Percentiles rank a stretch among this genome's conserved stretches.
These are phyloP conservation scores for Sesbania bispinosa DNA, from an alignment of 306 rosid genomes.

Conservation along the genomic window DNA sequence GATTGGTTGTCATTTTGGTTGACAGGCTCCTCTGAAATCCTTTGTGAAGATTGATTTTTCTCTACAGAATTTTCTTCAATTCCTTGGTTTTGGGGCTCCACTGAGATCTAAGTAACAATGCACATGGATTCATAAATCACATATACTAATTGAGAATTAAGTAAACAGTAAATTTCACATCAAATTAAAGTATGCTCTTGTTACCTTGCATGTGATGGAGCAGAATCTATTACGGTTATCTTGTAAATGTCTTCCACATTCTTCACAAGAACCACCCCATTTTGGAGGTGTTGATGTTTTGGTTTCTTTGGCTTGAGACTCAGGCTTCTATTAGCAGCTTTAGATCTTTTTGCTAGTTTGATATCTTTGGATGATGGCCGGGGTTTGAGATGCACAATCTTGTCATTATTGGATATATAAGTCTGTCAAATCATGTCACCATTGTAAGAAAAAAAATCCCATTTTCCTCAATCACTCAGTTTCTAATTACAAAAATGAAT, in stretches of 20 bases:
- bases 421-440: conserved; percentile 46
- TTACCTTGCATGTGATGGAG: conserved; percentile 87
- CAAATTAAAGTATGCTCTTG: conserved; percentile 6
- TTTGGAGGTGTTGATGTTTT: conserved; percentile 48
- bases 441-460: conserved; percentile 10
- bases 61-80: conserved; percentile 17
- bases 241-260: conserved; percentile 73
- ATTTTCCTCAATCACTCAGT: neutral
- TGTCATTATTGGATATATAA: conserved; percentile 71
- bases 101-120: conserved; percentile 31
- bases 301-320: conserved; percentile 46
- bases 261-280: conserved; percentile 69
- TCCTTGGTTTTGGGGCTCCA: conserved; percentile 22
- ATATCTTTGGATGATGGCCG: conserved; percentile 46
- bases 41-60: neutral
- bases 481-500: neutral
- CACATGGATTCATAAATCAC: neutral
- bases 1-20: conserved; percentile 34
- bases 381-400: conserved; percentile 80
- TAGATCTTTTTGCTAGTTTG: conserved; percentile 14
- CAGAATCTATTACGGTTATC: conserved; percentile 71
- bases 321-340: too few relatives aligned
- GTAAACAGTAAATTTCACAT: neutral
- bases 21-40: neutral
- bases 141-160: neutral